These are phyloP conservation scores for Euryodendron excelsum DNA, from an alignment of 148 eudicot species.

Conservation along the genomic window DNA sequence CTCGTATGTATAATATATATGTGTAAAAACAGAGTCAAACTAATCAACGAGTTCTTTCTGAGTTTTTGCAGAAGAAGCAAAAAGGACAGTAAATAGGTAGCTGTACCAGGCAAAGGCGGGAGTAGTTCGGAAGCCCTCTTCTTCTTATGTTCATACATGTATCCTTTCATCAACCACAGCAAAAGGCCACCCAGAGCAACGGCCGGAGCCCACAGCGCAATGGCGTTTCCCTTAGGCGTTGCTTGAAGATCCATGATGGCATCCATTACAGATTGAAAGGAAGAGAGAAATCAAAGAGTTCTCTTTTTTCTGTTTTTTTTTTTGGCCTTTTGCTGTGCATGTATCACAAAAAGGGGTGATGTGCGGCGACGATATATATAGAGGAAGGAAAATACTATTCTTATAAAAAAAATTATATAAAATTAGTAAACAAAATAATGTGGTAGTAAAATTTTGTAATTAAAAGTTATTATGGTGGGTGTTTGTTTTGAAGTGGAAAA, in stretches of 20 bases:
- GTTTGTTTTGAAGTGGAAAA: no score
- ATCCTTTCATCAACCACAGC: conserved; percentile 30
- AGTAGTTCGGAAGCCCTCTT: conserved; percentile 32
- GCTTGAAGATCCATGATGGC: conserved; percentile 25
- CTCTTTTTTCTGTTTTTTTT: background rate
- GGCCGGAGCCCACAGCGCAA: conserved; percentile 38
- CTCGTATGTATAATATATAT: no score
- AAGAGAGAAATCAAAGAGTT: background rate
- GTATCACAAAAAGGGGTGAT: no score
- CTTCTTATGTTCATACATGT: conserved; percentile 19
- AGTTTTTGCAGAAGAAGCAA: background rate
- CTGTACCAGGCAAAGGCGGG: conserved; percentile 53
- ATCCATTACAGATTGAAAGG: conserved; percentile 14
- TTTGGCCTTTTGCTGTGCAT: background rate
- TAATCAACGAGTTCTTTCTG: background rate
- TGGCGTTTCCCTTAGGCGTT: conserved; percentile 21
- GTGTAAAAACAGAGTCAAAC: no score
- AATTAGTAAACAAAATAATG: no score
- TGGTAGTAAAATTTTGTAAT: no score
- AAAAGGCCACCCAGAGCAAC: conserved; percentile 47
- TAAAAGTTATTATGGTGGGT: no score
- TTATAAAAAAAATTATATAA: no score
- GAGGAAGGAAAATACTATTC: no score
- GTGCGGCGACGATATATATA: no score
- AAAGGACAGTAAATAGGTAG: background rate